Conservation (phyloP, 1,139 yeast genomes). For the Candida neerlandica region DNA sequence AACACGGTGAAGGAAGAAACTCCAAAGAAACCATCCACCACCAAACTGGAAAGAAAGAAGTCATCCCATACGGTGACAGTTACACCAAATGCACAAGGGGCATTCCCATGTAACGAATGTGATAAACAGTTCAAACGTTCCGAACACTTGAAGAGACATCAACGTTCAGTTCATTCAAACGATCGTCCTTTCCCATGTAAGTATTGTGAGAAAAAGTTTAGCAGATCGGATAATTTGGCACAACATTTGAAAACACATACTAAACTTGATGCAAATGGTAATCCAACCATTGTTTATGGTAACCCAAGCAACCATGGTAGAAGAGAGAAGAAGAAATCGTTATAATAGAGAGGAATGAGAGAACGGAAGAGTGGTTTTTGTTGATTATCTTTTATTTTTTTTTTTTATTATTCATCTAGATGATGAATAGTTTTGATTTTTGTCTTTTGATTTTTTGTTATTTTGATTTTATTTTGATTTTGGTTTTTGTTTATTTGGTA, state of each 20-base stretch:
- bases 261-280: constrained; percentile 38
- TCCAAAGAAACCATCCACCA: not conserved
- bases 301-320: constrained; percentile 36
- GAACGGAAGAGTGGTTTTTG: not conserved
- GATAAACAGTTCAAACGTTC: constrained; percentile 49
- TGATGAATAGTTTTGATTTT: not conserved
- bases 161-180: constrained; percentile 51
- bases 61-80: constrained; percentile 15
- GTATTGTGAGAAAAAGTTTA: constrained; percentile 51
- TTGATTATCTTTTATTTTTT: not conserved
- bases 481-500: not conserved
- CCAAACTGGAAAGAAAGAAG: constrained; percentile 4
- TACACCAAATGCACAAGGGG: constrained; percentile 12
- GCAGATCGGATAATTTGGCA: constrained; percentile 50
- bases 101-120: constrained; percentile 51
- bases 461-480: not conserved
- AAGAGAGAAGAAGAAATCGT: constrained; percentile 20
- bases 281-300: constrained; percentile 41
- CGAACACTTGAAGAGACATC: constrained; percentile 52
- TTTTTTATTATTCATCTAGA: not conserved
- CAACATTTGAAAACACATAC: constrained; percentile 54
- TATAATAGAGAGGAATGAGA: not conserved
- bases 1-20: constrained; percentile 2
- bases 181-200: constrained; percentile 53
- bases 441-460: not conserved